Percentiles rank a stretch among this genome's conserved stretches.
phyloP scores from a whole-genome alignment of 2,329 filamentous ascomycete genomes.

The Thelonectria rubi region DNA sequence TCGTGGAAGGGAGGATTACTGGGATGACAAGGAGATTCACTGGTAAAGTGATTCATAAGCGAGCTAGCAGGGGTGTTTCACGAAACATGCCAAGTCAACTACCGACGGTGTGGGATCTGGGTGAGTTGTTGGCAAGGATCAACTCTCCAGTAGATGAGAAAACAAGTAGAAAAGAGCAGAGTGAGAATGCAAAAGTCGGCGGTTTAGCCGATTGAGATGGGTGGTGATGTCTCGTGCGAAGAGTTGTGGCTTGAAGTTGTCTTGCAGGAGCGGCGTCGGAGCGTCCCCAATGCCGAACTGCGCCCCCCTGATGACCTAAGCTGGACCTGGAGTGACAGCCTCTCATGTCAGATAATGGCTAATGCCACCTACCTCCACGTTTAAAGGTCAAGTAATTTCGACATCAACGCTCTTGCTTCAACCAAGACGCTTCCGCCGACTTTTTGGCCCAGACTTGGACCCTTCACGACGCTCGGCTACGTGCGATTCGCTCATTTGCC shows the following conservation, averaged over 20 bases:
- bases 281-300: background rate
- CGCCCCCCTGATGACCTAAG: slow-evolving; percentile 41
- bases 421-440: slow-evolving; percentile 7
- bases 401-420: slow-evolving; percentile 5
- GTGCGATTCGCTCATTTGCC: slow-evolving; percentile 18
- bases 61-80: too few relatives aligned
- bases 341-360: slow-evolving; percentile 7
- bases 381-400: slow-evolving; percentile 10
- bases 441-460: background rate
- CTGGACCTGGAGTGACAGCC: slow-evolving; percentile 10
- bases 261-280: too few relatives aligned
- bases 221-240: too few relatives aligned
- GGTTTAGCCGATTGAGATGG: too few relatives aligned
- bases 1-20: background rate
- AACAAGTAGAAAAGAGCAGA: too few relatives aligned
- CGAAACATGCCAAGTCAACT: too few relatives aligned
- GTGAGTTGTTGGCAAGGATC: too few relatives aligned
- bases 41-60: slow-evolving; percentile 24
- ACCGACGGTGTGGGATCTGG: too few relatives aligned
- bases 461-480: background rate
- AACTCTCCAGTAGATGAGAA: too few relatives aligned
- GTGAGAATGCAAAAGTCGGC: too few relatives aligned
- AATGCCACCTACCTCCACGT: too few relatives aligned
- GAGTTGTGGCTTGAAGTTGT: too few relatives aligned
- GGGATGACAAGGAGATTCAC: slow-evolving; percentile 9